Percentiles rank a stretch among this genome's conserved stretches.
Evolutionary conservation across 192 early-diverging fungal genomes (phyloP).

Genomic region (Rhizoclosmatium sp.): DNA sequence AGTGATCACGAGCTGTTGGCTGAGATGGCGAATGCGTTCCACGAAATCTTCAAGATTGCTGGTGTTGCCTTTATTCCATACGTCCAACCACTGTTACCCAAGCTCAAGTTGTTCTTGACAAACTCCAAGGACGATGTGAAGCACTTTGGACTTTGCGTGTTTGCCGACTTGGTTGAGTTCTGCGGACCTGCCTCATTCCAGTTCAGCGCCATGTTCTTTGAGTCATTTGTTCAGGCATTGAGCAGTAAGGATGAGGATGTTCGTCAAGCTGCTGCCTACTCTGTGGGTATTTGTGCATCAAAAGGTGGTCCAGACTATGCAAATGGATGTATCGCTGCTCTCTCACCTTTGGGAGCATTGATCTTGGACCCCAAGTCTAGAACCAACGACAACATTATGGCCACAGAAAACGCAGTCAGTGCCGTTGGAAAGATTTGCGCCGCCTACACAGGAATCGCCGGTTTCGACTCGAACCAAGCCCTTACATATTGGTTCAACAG

Average conservation of each 20-base stretch:
- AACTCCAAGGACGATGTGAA: slow-evolving; percentile 25
- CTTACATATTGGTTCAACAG: slow-evolving; percentile 73
- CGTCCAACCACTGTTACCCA: slow-evolving; percentile 83
- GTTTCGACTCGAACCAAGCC: slow-evolving; percentile 46
- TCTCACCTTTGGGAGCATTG: slow-evolving; percentile 77
- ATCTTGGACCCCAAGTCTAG: slow-evolving; percentile 73
- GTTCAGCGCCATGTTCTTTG: slow-evolving; percentile 75
- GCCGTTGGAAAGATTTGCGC: slow-evolving; percentile 85
- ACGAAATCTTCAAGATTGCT: slow-evolving; percentile 81
- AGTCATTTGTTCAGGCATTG: slow-evolving; percentile 64
- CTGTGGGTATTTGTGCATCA: slow-evolving; percentile 89
- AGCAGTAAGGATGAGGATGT: slow-evolving; percentile 72
- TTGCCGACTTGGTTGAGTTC: slow-evolving; percentile 93
- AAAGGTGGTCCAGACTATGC: slow-evolving; percentile 86
- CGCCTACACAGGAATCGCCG: slow-evolving; percentile 4
- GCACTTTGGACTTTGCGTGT: slow-evolving; percentile 94
- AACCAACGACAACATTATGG: slow-evolving; percentile 77
- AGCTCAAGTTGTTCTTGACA: slow-evolving; percentile 61
- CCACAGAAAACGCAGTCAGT: slow-evolving; percentile 93
- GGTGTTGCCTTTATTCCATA: slow-evolving; percentile 75
- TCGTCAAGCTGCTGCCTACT: slow-evolving; percentile 94
- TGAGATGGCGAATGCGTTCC: slow-evolving; percentile 84
- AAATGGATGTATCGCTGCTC: slow-evolving; percentile 72
- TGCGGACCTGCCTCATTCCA: slow-evolving; percentile 74
- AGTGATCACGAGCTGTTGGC: slow-evolving; percentile 81